A percentile compares a stretch with the other conserved stretches of the same genome.
Evolutionary conservation across 805 yeast species (phyloP).

Genomic region (Ogataea wickerhamii): DNA sequence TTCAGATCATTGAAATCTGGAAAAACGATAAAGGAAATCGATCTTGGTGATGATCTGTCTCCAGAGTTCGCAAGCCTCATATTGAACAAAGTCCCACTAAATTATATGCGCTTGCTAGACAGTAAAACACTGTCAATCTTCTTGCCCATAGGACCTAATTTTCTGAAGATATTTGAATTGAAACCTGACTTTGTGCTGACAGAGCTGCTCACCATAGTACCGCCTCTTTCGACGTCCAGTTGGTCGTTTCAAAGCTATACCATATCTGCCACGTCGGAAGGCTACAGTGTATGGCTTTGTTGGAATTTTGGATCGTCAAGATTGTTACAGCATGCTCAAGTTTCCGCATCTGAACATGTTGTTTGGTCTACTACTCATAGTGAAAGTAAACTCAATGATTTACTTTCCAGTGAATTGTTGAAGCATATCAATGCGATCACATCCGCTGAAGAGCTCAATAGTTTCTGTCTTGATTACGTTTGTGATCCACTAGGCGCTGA

Average conservation of each 20-base stretch:
- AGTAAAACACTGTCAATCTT: conserved; percentile 19
- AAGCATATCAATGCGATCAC: conserved; percentile 8
- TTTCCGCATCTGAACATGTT: conserved; percentile 4
- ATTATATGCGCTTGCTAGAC: conserved; percentile 11
- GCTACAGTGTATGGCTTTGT: conserved; percentile 19
- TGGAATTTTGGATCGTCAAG: conserved; percentile 25
- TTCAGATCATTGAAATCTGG: conserved; percentile 54
- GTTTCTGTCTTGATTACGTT: conserved; percentile 42
- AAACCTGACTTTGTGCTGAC: conserved; percentile 10
- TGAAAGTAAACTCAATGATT: conserved; percentile 6
- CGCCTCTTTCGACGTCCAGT: conserved; percentile 15
- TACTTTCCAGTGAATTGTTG: conserved; percentile 10
- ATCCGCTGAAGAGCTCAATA: conserved; percentile 22
- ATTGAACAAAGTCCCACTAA: conserved; percentile 20
- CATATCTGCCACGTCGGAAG: conserved; percentile 6
- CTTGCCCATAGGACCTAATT: conserved; percentile 25
- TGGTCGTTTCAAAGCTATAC: conserved; percentile 28
- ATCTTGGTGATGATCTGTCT: conserved; percentile 23
- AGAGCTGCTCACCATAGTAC: conserved; percentile 9
- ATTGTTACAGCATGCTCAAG: conserved; percentile 20
- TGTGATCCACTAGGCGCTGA: conserved; percentile 50
- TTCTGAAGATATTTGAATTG: conserved; percentile 22
- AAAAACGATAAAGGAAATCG: conserved; percentile 16
- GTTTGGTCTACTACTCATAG: conserved; percentile 16
- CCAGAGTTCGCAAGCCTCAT: conserved; percentile 16